phyloP scores from a whole-genome alignment of 305 asterid species.

The Striga hermonthica region DNA sequence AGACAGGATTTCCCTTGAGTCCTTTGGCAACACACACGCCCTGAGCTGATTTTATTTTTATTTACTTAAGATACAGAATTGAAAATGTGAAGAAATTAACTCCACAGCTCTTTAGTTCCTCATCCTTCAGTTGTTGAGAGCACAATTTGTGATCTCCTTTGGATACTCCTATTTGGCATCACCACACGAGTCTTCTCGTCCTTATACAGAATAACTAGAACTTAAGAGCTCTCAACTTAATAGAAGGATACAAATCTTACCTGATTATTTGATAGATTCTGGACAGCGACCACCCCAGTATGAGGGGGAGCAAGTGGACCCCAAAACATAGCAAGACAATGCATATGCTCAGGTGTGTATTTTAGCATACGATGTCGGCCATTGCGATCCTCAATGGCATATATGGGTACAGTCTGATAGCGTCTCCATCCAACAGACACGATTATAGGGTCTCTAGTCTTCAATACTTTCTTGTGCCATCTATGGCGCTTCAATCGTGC shows the following conservation, averaged over 20 bases:
- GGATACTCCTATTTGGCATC: constrained; percentile 24
- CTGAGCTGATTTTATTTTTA: background rate
- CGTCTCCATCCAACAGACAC: constrained; percentile 99
- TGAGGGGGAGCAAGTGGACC: constrained; percentile 98
- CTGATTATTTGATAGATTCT: constrained; percentile 85
- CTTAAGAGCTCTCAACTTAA: constrained; percentile 8
- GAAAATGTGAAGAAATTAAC: background rate
- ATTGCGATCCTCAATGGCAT: constrained; percentile 92
- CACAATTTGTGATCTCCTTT: constrained; percentile 3
- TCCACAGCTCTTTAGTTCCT: background rate
- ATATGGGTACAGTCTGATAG: constrained; percentile 88
- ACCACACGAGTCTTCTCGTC: constrained; percentile 10
- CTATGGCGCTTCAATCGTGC: constrained; percentile 88
- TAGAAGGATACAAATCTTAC: constrained; percentile 33
- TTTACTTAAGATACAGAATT: background rate
- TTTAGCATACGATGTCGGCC: constrained; percentile 97
- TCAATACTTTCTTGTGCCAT: constrained; percentile 95
- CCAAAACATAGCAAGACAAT: constrained; percentile 98
- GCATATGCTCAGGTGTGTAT: constrained; percentile 99
- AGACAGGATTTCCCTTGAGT: constrained; percentile 7
- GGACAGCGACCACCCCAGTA: constrained; percentile 91
- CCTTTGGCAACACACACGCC: constrained; percentile 19
- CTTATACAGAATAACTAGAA: background rate
- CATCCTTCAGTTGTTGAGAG: background rate
- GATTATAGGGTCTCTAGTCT: constrained; percentile 95